Evolutionary conservation across 306 rosid species (phyloP).

Genomic region (Lathyrus tuberosus): DNA sequence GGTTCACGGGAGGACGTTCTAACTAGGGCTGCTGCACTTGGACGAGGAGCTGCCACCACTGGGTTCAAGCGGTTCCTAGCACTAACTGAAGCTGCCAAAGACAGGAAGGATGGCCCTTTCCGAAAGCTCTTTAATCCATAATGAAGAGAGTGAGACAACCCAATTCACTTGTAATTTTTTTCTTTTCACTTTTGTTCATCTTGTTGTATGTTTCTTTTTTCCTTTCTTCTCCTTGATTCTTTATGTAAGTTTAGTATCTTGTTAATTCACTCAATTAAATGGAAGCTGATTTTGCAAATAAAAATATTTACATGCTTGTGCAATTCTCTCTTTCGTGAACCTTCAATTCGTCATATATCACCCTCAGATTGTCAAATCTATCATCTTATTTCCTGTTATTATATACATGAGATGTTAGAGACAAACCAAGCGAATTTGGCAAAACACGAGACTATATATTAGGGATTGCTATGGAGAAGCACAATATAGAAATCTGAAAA

Average conservation of each 20-base stretch:
- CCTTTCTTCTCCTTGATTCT: slow-evolving; percentile 37
- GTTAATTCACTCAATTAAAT: slow-evolving; percentile 33
- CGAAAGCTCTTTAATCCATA: slow-evolving; percentile 87
- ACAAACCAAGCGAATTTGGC: no score
- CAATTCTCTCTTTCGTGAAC: neutral
- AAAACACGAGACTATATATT: no score
- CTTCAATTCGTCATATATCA: neutral
- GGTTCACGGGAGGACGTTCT: slow-evolving; percentile 87
- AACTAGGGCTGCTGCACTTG: slow-evolving; percentile 95
- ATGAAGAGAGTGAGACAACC: slow-evolving; percentile 32
- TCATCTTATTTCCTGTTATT: no score
- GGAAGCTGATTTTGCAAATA: slow-evolving; percentile 37
- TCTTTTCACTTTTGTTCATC: neutral
- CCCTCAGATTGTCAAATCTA: neutral
- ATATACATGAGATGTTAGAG: no score
- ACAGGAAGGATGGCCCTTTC: slow-evolving; percentile 94
- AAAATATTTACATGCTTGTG: slow-evolving; percentile 33
- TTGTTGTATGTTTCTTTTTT: slow-evolving; percentile 28
- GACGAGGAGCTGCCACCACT: slow-evolving; percentile 98
- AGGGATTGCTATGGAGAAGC: no score
- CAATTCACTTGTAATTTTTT: slow-evolving; percentile 14
- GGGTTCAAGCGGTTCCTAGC: slow-evolving; percentile 99
- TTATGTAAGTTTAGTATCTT: slow-evolving; percentile 39
- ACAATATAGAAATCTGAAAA: no score
- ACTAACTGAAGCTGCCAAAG: slow-evolving; percentile 96